Conservation (phyloP, 2,329 filamentous ascomycete genomes). For the Clarireedia hainanense region DNA sequence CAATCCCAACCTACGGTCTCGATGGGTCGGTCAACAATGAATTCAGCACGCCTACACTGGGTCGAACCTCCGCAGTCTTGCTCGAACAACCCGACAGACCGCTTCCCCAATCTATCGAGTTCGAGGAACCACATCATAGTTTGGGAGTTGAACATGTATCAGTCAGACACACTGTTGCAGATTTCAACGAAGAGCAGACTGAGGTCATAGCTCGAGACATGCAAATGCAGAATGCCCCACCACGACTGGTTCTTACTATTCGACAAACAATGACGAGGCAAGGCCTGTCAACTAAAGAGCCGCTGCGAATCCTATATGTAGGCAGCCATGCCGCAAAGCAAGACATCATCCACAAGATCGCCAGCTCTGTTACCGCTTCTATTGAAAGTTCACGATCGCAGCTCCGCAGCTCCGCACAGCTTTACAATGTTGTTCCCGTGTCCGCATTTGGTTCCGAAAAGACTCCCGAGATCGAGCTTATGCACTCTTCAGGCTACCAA, state of each 20-base stretch:
- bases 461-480: conserved; percentile 43
- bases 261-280: conserved; percentile 42
- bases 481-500: conserved; percentile 42
- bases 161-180: conserved; percentile 39
- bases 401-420: conserved; percentile 32
- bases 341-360: conserved; percentile 40
- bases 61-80: conserved; percentile 23
- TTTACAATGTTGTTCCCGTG: conserved; percentile 45
- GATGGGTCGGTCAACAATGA: conserved; percentile 22
- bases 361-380: conserved; percentile 39
- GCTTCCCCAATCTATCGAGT: conserved; percentile 35
- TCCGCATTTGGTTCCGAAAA: conserved; percentile 39
- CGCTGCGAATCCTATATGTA: conserved; percentile 42
- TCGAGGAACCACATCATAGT: conserved; percentile 34
- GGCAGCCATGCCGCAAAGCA: conserved; percentile 35
- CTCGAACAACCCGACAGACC: conserved; percentile 25
- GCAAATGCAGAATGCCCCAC: conserved; percentile 29
- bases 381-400: conserved; percentile 27
- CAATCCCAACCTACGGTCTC: conserved; percentile 19
- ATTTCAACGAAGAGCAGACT: conserved; percentile 36
- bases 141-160: conserved; percentile 34
- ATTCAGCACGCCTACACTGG: conserved; percentile 27
- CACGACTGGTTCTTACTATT: conserved; percentile 35
- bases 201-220: conserved; percentile 30
- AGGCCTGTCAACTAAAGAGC: conserved; percentile 37